Base-by-base conservation (phyloP, 2,329 filamentous ascomycete species). In the Ascochyta fabae region DNA sequence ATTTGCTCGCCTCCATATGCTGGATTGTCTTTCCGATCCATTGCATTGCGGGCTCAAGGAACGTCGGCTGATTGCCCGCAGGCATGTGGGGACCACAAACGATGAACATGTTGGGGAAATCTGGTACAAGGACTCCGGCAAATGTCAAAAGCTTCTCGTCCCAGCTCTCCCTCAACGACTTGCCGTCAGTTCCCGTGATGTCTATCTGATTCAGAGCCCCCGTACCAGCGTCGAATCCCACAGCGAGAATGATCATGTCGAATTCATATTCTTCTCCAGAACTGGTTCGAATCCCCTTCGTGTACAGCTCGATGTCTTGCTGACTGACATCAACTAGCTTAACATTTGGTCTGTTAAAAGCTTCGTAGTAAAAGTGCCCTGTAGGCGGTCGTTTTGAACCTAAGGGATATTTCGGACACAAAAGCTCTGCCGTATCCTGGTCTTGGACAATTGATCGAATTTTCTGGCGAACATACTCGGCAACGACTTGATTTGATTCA, bases 191-290 rank as follows among this genome's bases (percentile, higher is more conserved):
- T 5, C 64, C 64, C 9, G 53, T 49, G 36, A 67, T 49, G 7
- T 43, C 31, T 6, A 50, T 38, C 15, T 31, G 39, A 7, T 43
- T 50, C n/a, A 50, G 43, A 7, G 78, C 69, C 9, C 78, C 77
- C 1, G 66, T 71, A 12, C 77, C 60, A 0, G 74, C 71, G 50
- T 80, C 78, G 48, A 78, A 81, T 0, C 79, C 79, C 0, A 72
- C 79, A 16, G 69, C 77, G 48, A 74, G 59, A 52, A 87, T 74
- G 41, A 87, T 80, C 22, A 79, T 77, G 64, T 87, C 85, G 8
- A 84, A 77, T 27, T 81, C 74, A 51, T 83, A 67, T 23, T 82
- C 70, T 29, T 79, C 68, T 1, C 79, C 78, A 19, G 19, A 19
- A 1, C 70, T 72, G 19, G 84, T 77, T 64, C 80, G 71, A 55